These are phyloP conservation scores for Plasmodium coatneyi DNA, from an alignment of 169 alveolate species.

Conservation along the genomic window DNA sequence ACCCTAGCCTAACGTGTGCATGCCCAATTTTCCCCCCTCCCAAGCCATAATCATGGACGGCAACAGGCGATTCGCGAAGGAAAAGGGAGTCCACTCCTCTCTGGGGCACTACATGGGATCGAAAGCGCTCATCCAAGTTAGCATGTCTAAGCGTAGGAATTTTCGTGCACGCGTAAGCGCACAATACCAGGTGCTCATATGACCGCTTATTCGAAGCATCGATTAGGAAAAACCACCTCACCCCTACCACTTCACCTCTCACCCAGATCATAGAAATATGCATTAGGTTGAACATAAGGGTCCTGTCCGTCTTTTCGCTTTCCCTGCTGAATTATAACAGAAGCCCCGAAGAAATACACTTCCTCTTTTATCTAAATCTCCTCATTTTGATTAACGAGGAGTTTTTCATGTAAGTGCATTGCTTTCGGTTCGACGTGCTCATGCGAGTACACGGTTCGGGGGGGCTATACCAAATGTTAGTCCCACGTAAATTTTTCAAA, in stretches of 20 bases:
- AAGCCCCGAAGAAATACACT: constrained; percentile 76
- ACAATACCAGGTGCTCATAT: background rate
- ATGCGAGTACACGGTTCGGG: background rate
- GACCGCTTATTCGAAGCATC: background rate
- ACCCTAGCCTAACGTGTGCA: background rate
- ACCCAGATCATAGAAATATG: constrained; percentile 84
- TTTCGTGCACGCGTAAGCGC: background rate
- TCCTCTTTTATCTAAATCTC: constrained; percentile 74
- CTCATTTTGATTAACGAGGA: constrained; percentile 55
- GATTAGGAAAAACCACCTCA: background rate
- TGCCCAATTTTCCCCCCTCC: constrained; percentile 58
- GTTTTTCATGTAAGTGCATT: constrained; percentile 35
- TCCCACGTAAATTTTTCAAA: background rate
- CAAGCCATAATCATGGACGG: constrained; percentile 93
- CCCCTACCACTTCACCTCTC: background rate
- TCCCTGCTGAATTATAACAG: constrained; percentile 89
- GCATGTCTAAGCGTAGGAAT: background rate
- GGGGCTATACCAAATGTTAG: background rate
- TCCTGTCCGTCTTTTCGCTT: constrained; percentile 88
- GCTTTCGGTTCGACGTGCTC: background rate
- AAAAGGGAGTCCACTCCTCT: constrained; percentile 74
- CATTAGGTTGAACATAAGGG: constrained; percentile 80
- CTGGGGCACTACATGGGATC: constrained; percentile 85
- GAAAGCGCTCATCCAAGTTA: constrained; percentile 71
- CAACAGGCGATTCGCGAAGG: constrained; percentile 90